Percentiles rank a stretch among this genome's conserved stretches.
Evolutionary conservation across 1,139 yeast species (phyloP).

Genomic region (Diutina catenulata): DNA sequence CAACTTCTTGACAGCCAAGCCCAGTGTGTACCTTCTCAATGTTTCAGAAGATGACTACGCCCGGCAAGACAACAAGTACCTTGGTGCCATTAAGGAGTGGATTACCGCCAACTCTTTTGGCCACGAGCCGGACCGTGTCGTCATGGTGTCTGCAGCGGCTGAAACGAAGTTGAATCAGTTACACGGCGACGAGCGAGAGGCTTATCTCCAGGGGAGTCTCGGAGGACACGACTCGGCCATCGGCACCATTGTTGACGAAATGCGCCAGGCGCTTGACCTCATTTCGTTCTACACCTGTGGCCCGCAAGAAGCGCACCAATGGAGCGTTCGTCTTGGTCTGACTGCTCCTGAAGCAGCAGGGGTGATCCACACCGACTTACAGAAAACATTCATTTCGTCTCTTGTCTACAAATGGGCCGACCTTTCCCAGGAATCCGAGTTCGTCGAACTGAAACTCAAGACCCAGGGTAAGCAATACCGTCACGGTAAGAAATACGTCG

Average conservation of each 20-base stretch:
- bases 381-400: slow-evolving; percentile 10
- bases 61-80: slow-evolving; percentile 32
- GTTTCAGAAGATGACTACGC: slow-evolving; percentile 46
- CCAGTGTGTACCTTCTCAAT: slow-evolving; percentile 50
- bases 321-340: slow-evolving; percentile 11
- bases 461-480: slow-evolving; percentile 39
- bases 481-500: slow-evolving; percentile 60
- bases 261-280: slow-evolving; percentile 58
- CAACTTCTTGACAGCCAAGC: slow-evolving; percentile 61
- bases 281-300: slow-evolving; percentile 22
- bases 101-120: slow-evolving; percentile 39
- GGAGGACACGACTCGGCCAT: slow-evolving; percentile 23
- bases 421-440: slow-evolving; percentile 25
- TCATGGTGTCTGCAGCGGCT: slow-evolving; percentile 49
- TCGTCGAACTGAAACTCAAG: slow-evolving; percentile 31
- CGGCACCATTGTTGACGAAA: slow-evolving; percentile 38
- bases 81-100: slow-evolving; percentile 37
- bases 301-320: slow-evolving; percentile 12
- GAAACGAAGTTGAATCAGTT: slow-evolving; percentile 32
- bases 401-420: slow-evolving; percentile 46
- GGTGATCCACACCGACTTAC: slow-evolving; percentile 11
- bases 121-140: slow-evolving; percentile 25
- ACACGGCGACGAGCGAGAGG: slow-evolving; percentile 6
- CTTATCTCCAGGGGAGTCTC: slow-evolving; percentile 9
- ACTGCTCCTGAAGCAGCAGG: slow-evolving; percentile 12